These are phyloP conservation scores for Pleurostoma richardsiae DNA, from an alignment of 2,329 filamentous ascomycete genomes.

Conservation along the genomic window DNA sequence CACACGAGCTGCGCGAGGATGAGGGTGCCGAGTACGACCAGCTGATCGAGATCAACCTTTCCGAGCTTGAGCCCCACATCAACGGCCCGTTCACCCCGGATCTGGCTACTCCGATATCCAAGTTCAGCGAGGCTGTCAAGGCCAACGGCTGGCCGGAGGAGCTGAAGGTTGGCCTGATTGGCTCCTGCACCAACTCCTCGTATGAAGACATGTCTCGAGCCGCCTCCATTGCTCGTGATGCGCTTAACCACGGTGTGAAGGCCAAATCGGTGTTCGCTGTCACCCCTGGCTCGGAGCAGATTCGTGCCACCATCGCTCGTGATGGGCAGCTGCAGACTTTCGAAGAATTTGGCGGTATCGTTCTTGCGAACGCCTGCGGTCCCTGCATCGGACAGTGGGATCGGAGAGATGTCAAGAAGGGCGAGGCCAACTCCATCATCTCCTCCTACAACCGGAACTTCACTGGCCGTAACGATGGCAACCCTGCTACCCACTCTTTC, in stretches of 20 bases:
- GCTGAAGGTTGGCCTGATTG: slow-evolving; percentile 93
- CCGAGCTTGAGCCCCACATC: slow-evolving; percentile 92
- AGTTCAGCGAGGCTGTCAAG: slow-evolving; percentile 92
- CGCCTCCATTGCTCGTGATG: slow-evolving; percentile 86
- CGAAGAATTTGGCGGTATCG: slow-evolving; percentile 91
- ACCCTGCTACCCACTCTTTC: slow-evolving; percentile 41
- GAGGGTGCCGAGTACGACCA: slow-evolving; percentile 93
- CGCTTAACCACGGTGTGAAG: slow-evolving; percentile 88
- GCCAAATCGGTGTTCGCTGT: slow-evolving; percentile 90
- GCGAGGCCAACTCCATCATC: slow-evolving; percentile 91
- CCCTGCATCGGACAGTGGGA: slow-evolving; percentile 96
- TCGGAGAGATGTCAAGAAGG: slow-evolving; percentile 88
- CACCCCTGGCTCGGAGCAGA: slow-evolving; percentile 95
- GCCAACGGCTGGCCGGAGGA: slow-evolving; percentile 95
- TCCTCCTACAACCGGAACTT: slow-evolving; percentile 99
- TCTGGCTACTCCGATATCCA: slow-evolving; percentile 94
- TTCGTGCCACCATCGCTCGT: slow-evolving; percentile 85
- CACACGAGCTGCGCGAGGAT: slow-evolving; percentile 80
- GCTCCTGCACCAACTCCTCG: slow-evolving; percentile 92
- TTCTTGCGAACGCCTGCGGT: slow-evolving; percentile 92
- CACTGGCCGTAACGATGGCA: slow-evolving; percentile 79
- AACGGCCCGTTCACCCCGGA: slow-evolving; percentile 99
- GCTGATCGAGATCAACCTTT: slow-evolving; percentile 92
- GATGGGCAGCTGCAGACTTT: slow-evolving; percentile 92
- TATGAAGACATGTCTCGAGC: slow-evolving; percentile 90